Evolutionary conservation across 305 asterid genomes (phyloP).

Genomic region (Fraxinus greggii): DNA sequence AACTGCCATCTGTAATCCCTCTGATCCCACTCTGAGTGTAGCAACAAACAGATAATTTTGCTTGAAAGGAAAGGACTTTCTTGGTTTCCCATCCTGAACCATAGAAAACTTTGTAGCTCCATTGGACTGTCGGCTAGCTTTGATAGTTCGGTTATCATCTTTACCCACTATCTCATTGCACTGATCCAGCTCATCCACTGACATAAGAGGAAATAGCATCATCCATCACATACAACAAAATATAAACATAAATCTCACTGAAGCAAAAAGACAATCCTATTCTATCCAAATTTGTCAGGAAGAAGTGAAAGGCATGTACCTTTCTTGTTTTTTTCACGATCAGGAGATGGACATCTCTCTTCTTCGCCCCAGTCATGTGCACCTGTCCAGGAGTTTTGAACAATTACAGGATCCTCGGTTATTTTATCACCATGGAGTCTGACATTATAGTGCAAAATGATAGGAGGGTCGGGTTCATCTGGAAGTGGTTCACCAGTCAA

Average conservation of each 20-base stretch:
- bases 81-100: constrained; percentile 63
- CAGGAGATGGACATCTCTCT: constrained; percentile 82
- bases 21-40: constrained; percentile 84
- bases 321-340: constrained; percentile 58
- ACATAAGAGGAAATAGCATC: constrained; percentile 21
- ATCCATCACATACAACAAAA: constrained; percentile 24
- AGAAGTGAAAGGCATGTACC: constrained; percentile 36
- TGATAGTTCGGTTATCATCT: constrained; percentile 45
- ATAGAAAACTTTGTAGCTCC: constrained; percentile 40
- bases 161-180: constrained; percentile 86
- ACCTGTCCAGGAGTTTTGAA: constrained; percentile 91
- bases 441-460: constrained; percentile 86
- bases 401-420: constrained; percentile 93
- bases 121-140: constrained; percentile 37
- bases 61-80: constrained; percentile 80
- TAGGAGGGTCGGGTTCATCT: constrained; percentile 92
- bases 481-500: constrained; percentile 91
- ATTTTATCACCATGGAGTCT: constrained; percentile 91
- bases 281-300: not conserved
- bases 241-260: constrained; percentile 9
- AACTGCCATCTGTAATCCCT: constrained; percentile 94
- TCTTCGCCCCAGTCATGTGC: constrained; percentile 97
- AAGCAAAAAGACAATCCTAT: not conserved
- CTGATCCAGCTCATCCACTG: constrained; percentile 93
- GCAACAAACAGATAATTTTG: constrained; percentile 84